Conservation (phyloP, 208 protist species). For the Leishmania guyanensis region DNA sequence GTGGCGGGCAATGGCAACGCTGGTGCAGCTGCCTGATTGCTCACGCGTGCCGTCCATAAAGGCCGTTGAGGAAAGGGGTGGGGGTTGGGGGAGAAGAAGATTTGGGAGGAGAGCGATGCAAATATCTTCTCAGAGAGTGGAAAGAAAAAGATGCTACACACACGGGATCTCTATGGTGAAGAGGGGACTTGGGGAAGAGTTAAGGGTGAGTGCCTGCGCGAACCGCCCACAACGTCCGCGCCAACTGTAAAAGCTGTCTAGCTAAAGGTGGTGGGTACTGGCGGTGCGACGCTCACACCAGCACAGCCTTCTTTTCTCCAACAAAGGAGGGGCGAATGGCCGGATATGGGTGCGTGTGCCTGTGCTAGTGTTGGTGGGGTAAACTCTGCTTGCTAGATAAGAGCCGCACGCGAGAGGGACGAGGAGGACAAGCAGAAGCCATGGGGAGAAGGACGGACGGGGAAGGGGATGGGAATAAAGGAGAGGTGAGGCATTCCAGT, state of each 20-base stretch:
- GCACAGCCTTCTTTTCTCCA: not conserved
- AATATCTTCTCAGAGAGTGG: not conserved
- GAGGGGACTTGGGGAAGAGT: not conserved
- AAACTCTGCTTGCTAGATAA: not conserved
- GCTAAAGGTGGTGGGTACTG: not conserved
- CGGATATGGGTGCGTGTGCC: not conserved
- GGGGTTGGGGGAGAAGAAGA: not conserved
- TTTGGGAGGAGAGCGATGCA: not conserved
- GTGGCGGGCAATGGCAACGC: not conserved
- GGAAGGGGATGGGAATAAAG: not conserved
- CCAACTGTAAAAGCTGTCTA: not conserved
- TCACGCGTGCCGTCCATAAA: not conserved
- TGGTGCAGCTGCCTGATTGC: not conserved
- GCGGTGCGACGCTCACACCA: not conserved
- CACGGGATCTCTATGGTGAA: not conserved
- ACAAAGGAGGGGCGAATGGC: not conserved
- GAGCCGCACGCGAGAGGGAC: not conserved
- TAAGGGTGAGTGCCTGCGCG: not conserved
- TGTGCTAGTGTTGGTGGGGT: not conserved
- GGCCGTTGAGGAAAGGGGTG: not conserved
- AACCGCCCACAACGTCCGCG: not conserved
- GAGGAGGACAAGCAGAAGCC: not conserved
- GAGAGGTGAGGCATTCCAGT: not conserved
- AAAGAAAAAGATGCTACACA: not conserved
- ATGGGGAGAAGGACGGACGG: not conserved